Evolutionary conservation across 2,329 filamentous ascomycete genomes (phyloP).

Genomic region (Talaromyces sp.): DNA sequence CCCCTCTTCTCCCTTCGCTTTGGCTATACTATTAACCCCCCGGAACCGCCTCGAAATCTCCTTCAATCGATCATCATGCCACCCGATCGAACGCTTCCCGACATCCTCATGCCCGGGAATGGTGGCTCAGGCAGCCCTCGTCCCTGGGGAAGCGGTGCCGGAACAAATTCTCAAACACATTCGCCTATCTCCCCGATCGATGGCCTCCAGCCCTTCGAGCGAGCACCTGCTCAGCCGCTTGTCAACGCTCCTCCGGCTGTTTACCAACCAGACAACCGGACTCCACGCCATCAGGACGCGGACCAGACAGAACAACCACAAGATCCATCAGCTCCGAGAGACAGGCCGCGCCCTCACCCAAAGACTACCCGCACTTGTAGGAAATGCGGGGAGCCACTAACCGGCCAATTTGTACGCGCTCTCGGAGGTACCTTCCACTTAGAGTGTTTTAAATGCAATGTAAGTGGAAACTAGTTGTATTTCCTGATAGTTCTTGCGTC

Average conservation of each 20-base stretch:
- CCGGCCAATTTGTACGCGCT: constrained; percentile 92
- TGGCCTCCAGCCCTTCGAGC: constrained; percentile 27
- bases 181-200: constrained; percentile 37
- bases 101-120: constrained; percentile 39
- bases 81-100: constrained; percentile 37
- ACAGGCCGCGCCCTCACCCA: constrained; percentile 32
- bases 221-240: constrained; percentile 1
- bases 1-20: not conserved
- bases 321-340: constrained; percentile 28
- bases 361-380: constrained; percentile 57
- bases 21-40: not conserved
- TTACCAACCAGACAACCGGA: constrained; percentile 19
- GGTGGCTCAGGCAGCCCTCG: constrained; percentile 26
- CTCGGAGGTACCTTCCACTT: constrained; percentile 91
- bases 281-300: constrained; percentile 26
- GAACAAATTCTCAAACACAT: constrained; percentile 29
- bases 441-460: constrained; percentile 95
- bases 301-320: constrained; percentile 25
- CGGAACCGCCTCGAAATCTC: not conserved
- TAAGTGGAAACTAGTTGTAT: constrained; percentile 45
- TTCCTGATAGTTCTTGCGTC: constrained; percentile 7
- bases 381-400: constrained; percentile 82
- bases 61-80: constrained; percentile 28
- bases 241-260: constrained; percentile 1
- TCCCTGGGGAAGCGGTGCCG: constrained; percentile 32